Conservation (phyloP, 1,284 basidiomycete genomes). For the Dichomitus squalens region DNA sequence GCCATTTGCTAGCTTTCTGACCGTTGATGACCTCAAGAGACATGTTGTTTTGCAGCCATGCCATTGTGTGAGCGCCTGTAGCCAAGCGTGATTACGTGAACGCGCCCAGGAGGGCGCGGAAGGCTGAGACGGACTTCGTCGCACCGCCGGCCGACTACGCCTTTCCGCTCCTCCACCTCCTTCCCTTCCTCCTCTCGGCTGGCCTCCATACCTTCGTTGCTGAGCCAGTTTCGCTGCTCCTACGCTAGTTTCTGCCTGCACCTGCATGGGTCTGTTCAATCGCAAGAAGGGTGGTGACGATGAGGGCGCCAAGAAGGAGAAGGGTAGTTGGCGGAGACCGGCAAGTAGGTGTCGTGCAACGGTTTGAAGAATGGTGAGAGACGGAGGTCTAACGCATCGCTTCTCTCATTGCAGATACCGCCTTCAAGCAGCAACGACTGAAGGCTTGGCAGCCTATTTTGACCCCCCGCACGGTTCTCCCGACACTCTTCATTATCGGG, state of each 20-base stretch:
- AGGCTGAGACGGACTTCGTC: background rate
- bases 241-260: constrained; percentile 14
- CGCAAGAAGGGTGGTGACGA: constrained; percentile 34
- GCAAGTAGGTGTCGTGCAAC: constrained; percentile 66
- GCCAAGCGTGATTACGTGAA: too few relatives aligned
- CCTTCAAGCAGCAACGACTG: constrained; percentile 98
- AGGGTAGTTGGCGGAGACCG: constrained; percentile 85
- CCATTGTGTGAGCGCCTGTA: too few relatives aligned
- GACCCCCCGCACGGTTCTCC: constrained; percentile 95
- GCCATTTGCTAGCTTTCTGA: too few relatives aligned
- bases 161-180: constrained; percentile 1
- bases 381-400: constrained; percentile 3
- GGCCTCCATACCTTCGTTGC: constrained; percentile 3
- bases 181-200: constrained; percentile 2
- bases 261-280: constrained; percentile 41
- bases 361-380: background rate
- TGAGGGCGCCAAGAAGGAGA: constrained; percentile 67
- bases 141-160: background rate
- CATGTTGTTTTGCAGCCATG: too few relatives aligned
- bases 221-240: constrained; percentile 15
- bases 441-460: constrained; percentile 99
- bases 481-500: constrained; percentile 94
- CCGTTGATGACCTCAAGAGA: too few relatives aligned
- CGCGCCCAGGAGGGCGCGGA: too few relatives aligned
- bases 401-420: constrained; percentile 68